Evolutionary conservation across 345 rosid genomes (phyloP), one percentile per base, ranked within the genome.

Genomic region (Eutrema yunnanense): DNA sequence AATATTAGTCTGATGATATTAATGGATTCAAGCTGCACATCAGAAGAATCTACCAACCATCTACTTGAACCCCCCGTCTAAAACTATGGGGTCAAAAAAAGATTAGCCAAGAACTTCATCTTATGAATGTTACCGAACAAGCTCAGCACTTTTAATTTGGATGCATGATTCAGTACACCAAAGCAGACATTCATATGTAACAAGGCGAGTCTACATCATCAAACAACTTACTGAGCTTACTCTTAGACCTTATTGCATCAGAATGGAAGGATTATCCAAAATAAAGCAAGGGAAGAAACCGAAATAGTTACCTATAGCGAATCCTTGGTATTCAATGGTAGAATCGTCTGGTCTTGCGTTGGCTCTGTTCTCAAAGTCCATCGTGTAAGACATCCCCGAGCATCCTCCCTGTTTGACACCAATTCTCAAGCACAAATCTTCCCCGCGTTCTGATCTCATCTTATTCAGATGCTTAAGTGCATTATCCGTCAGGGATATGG

Each of bases 391-490:
- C 98, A 94, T 91, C 76, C 98, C 98, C 0, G 97, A 91, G 81
- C 97, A 94, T 14, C 98, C 97, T 9, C 98, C 98, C 29, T 94
- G 97, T 66, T 82, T 88, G 16, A 94, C 97, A 69, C 96, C 96
- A 40, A 94, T 94, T 72, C 98, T 88, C 73, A 94, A 85, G 77
- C 92, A 94, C 82, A 89, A 66, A 81, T 94, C 96, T 34, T 86
- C 92, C 3, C 71, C 74, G 6, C 88, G 84, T 19, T 89, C 95
- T 14, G 80, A 73, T 75, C 90, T 89, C 92, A 94, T 94, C 85
- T 67, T 89, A 67, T 79, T 86, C 84, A 91, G 69, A 74, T 94
- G 97, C 78, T 82, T 88, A 82, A 91, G 84, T 13, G 97, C 98
- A 26, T 41, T 55, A 16, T 91, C 98, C 10, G 96, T 86, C 73